These are phyloP conservation scores for Raphanus hybrid DNA, from an alignment of 441 rosid species.

Conservation along the genomic window DNA sequence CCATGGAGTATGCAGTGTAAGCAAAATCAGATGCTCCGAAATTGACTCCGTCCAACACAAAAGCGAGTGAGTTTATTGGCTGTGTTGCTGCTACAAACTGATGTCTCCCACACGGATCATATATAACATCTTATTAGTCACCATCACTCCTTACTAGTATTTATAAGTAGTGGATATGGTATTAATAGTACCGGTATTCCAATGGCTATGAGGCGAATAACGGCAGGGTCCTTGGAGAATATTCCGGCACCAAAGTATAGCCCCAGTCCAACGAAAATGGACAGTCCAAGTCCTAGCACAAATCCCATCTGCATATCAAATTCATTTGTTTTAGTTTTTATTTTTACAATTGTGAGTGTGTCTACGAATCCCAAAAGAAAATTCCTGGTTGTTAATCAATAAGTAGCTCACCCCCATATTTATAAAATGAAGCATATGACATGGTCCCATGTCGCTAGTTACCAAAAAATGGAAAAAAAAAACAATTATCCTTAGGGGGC, in stretches of 20 bases:
- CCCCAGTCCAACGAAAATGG: background rate
- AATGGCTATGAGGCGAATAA: background rate
- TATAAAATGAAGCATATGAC: too few species aligned
- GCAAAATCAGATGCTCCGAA: slow-evolving; percentile 84
- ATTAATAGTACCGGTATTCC: slow-evolving; percentile 5
- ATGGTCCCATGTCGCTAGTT: too few species aligned
- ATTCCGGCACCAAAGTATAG: background rate
- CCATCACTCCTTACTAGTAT: background rate
- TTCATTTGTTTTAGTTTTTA: background rate
- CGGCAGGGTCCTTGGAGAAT: background rate
- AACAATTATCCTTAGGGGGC: too few species aligned
- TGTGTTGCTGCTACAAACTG: slow-evolving; percentile 86
- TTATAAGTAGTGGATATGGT: background rate
- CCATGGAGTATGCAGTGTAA: slow-evolving; percentile 80
- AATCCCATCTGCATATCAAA: background rate
- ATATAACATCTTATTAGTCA: slow-evolving; percentile 4
- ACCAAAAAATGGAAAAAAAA: too few species aligned
- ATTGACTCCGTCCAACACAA: slow-evolving; percentile 75
- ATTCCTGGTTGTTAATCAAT: too few species aligned
- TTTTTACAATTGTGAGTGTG: too few species aligned
- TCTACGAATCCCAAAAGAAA: too few species aligned
- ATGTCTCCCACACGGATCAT: background rate
- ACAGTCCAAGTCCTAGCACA: background rate
- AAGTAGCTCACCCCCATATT: too few species aligned
- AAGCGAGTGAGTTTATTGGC: slow-evolving; percentile 76